These are phyloP conservation scores for Rhizoclosmatium sp. DNA, from an alignment of 192 early-diverging fungal species.

Conservation along the genomic window DNA sequence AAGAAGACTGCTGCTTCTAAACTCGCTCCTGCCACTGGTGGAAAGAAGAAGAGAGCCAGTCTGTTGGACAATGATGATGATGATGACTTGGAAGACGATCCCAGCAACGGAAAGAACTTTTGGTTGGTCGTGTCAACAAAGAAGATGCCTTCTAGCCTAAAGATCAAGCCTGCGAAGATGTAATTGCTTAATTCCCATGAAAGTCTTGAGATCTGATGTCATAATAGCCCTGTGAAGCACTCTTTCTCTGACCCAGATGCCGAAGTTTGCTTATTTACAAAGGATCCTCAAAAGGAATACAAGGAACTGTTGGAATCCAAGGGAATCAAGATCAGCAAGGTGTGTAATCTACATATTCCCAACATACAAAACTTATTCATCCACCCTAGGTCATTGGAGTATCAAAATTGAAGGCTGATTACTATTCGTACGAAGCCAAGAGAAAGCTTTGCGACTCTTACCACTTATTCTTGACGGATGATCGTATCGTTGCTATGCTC, in stretches of 20 bases:
- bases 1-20: slow-evolving; percentile 9
- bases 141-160: slow-evolving; percentile 66
- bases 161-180: slow-evolving; percentile 76
- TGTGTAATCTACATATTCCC: neutral
- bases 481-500: slow-evolving; percentile 75
- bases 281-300: slow-evolving; percentile 81
- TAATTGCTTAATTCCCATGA: slow-evolving; percentile 25
- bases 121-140: slow-evolving; percentile 74
- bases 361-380: neutral
- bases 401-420: slow-evolving; percentile 80
- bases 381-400: slow-evolving; percentile 75
- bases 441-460: slow-evolving; percentile 77
- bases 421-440: slow-evolving; percentile 81
- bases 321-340: slow-evolving; percentile 72
- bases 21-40: neutral
- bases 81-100: slow-evolving; percentile 55
- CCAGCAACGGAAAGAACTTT: slow-evolving; percentile 53
- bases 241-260: slow-evolving; percentile 69
- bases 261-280: slow-evolving; percentile 88
- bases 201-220: neutral
- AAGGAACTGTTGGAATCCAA: slow-evolving; percentile 75
- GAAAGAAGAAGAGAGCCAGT: neutral
- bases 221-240: slow-evolving; percentile 71
- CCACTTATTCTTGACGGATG: slow-evolving; percentile 91
- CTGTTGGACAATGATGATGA: slow-evolving; percentile 45